phyloP scores from a whole-genome alignment of 2,329 filamentous ascomycete genomes.

The Alternaria ethzedia region DNA sequence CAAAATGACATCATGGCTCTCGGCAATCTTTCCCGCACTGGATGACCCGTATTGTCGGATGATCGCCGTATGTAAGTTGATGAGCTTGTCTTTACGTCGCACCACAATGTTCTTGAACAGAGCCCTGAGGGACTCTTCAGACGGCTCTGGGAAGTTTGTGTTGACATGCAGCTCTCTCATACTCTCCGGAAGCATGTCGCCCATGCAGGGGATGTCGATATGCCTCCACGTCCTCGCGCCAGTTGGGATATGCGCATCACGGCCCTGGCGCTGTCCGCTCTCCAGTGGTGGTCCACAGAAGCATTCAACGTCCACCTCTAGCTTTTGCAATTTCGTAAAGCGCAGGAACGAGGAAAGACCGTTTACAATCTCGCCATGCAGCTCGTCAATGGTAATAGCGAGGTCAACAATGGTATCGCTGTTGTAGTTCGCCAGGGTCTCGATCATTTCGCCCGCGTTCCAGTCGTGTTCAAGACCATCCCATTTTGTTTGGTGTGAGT shows the following conservation, averaged over 20 bases:
- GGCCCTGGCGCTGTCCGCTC: slow-evolving; percentile 39
- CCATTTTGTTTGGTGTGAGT: slow-evolving; percentile 46
- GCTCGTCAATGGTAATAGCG: slow-evolving; percentile 42
- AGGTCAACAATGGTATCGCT: slow-evolving; percentile 33
- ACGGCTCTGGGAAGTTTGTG: slow-evolving; percentile 33
- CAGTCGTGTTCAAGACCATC: slow-evolving; percentile 40
- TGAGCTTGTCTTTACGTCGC: slow-evolving; percentile 27
- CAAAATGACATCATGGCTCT: slow-evolving; percentile 21
- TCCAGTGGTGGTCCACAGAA: slow-evolving; percentile 45
- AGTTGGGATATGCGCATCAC: slow-evolving; percentile 20
- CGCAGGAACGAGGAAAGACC: slow-evolving; percentile 39
- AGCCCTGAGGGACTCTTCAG: slow-evolving; percentile 25
- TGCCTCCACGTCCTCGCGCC: slow-evolving; percentile 33
- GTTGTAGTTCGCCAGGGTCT: slow-evolving; percentile 32
- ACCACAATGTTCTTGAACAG: slow-evolving; percentile 41
- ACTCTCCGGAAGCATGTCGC: slow-evolving; percentile 40
- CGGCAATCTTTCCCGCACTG: slow-evolving; percentile 23
- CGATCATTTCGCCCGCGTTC: slow-evolving; percentile 42
- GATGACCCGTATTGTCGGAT: slow-evolving; percentile 35
- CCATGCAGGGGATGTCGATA: slow-evolving; percentile 44
- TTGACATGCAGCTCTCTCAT: slow-evolving; percentile 42
- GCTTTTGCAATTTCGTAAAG: slow-evolving; percentile 27
- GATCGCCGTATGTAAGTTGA: slow-evolving; percentile 22
- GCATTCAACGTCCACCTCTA: slow-evolving; percentile 40
- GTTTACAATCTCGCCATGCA: slow-evolving; percentile 40